Evolutionary conservation across 176 grass and related monocot species (phyloP).

Genomic region (Saccharum spontaneum): DNA sequence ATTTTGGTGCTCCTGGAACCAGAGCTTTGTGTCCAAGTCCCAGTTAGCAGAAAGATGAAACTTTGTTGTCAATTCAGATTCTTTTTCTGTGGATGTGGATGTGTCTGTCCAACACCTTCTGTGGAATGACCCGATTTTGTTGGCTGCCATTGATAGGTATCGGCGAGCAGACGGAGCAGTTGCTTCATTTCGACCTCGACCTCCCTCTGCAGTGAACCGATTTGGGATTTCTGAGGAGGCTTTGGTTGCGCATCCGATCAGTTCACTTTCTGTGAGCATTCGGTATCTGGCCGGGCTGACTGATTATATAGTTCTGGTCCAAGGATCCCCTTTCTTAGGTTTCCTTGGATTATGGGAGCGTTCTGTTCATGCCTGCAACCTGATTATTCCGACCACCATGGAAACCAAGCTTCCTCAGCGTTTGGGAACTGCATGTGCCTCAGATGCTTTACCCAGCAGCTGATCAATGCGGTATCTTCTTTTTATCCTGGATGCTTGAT

Average conservation of each 20-base stretch:
- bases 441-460: conserved; percentile 78
- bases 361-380: conserved; percentile 76
- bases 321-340: conserved; percentile 22
- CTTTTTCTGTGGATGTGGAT: neutral
- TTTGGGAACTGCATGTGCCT: conserved; percentile 73
- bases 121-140: neutral
- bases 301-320: neutral
- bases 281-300: neutral
- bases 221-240: neutral
- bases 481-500: neutral
- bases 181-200: neutral
- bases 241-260: neutral
- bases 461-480: conserved; percentile 62
- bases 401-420: conserved; percentile 33
- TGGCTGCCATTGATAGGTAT: conserved; percentile 14
- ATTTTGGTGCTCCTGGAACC: neutral
- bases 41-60: neutral
- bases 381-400: conserved; percentile 60
- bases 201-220: neutral
- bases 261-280: neutral
- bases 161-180: neutral
- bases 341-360: conserved; percentile 66
- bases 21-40: neutral
- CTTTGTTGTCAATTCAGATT: neutral
- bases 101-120: neutral